These are phyloP conservation scores for Cenococcum geophilum DNA, from an alignment of 495 filamentous ascomycete genomes.

Conservation along the genomic window DNA sequence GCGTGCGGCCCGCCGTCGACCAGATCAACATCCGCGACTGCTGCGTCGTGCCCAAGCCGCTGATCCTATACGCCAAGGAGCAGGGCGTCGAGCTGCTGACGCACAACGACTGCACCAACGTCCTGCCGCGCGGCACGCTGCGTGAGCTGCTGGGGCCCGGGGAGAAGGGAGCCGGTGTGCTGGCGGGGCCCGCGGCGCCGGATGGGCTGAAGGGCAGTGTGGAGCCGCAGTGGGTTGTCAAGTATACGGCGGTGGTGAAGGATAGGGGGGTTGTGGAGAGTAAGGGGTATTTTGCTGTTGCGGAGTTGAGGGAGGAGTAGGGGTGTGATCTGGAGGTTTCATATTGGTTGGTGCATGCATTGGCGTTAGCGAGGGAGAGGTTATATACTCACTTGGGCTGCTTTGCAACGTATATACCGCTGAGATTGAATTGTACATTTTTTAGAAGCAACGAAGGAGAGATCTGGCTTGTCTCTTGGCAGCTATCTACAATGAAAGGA, in stretches of 20 bases:
- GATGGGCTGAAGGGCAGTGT: conserved; percentile 63
- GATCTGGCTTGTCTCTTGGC: too few relatives aligned
- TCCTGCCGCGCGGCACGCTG: conserved; percentile 77
- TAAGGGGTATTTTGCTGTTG: conserved; percentile 91
- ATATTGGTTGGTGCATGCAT: too few relatives aligned
- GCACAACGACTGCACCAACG: conserved; percentile 89
- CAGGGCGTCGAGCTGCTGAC: conserved; percentile 82
- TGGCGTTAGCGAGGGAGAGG: too few relatives aligned
- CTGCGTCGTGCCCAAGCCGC: conserved; percentile 86
- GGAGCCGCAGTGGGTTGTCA: conserved; percentile 87
- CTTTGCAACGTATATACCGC: too few relatives aligned
- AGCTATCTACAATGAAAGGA: too few relatives aligned
- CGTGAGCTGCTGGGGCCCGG: conserved; percentile 68
- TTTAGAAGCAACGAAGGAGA: too few relatives aligned
- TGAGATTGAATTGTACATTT: too few relatives aligned
- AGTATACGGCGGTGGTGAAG: conserved; percentile 96
- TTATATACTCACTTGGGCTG: too few relatives aligned
- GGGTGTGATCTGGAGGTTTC: not conserved
- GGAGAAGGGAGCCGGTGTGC: conserved; percentile 35
- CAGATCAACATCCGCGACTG: conserved; percentile 98
- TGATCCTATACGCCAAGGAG: conserved; percentile 78
- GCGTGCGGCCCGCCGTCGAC: conserved; percentile 73
- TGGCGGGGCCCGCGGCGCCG: conserved; percentile 42
- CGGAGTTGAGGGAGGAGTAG: conserved; percentile 48
- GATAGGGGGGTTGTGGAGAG: conserved; percentile 97